Conservation (phyloP, 139 green algal species). For the Marvania coccoides region DNA sequence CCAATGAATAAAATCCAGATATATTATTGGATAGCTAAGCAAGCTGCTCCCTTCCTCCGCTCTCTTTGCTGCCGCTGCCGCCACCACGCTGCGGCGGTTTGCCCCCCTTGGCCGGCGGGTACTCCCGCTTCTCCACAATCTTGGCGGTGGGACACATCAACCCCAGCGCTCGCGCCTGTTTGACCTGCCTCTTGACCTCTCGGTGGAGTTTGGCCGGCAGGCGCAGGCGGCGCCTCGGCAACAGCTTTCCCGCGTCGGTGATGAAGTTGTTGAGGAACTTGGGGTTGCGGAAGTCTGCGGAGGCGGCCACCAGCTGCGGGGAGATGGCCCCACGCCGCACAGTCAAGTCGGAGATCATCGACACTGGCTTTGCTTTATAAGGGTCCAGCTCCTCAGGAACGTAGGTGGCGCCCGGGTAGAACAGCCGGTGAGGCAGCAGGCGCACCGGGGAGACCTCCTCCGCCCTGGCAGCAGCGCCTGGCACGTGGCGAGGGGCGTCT, state of each 20-base stretch:
- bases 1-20: too few relatives aligned
- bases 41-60: too few relatives aligned
- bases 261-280: constrained; percentile 20
- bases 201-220: constrained; percentile 28
- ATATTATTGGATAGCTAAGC: too few relatives aligned
- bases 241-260: constrained; percentile 19
- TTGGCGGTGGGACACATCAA: constrained; percentile 3
- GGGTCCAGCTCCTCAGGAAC: constrained; percentile 24
- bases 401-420: constrained; percentile 26
- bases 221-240: background rate
- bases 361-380: constrained; percentile 7
- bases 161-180: background rate
- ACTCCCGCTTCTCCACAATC: background rate
- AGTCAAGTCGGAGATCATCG: background rate
- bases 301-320: background rate
- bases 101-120: too few relatives aligned
- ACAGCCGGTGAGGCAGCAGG: constrained; percentile 29
- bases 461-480: background rate
- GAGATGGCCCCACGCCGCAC: background rate
- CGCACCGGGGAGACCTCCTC: constrained; percentile 22
- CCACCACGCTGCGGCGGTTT: too few relatives aligned
- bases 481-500: constrained; percentile 17
- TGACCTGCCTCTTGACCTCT: constrained; percentile 18
- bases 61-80: too few relatives aligned
- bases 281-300: constrained; percentile 28